phyloP scores from a whole-genome alignment of 2,329 filamentous ascomycete genomes.

The Neurospora crassa region DNA sequence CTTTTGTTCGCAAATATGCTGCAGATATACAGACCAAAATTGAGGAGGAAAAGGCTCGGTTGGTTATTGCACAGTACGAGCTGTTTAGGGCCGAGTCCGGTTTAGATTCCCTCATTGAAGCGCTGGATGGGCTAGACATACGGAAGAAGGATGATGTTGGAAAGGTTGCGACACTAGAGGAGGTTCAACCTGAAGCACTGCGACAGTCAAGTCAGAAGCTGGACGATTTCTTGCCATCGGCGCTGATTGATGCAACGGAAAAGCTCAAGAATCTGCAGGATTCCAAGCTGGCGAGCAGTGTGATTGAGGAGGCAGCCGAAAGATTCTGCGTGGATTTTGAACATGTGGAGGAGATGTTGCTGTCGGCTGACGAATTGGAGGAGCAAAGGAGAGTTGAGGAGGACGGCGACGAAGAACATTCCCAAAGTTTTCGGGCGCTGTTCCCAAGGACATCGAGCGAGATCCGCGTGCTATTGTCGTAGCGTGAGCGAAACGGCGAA shows the following conservation, averaged over 20 bases:
- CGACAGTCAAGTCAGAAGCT: slow-evolving; percentile 61
- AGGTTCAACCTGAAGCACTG: slow-evolving; percentile 53
- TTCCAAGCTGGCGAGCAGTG: slow-evolving; percentile 57
- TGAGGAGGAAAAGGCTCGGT: slow-evolving; percentile 41
- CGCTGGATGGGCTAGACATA: slow-evolving; percentile 32
- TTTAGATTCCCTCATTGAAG: slow-evolving; percentile 52
- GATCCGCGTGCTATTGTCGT: slow-evolving; percentile 49
- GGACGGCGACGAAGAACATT: slow-evolving; percentile 14
- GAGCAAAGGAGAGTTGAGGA: slow-evolving; percentile 15
- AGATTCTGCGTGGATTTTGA: slow-evolving; percentile 81
- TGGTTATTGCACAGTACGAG: slow-evolving; percentile 58
- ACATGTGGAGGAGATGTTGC: slow-evolving; percentile 41
- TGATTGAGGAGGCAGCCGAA: slow-evolving; percentile 76
- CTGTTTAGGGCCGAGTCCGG: slow-evolving; percentile 72
- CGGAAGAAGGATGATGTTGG: slow-evolving; percentile 38
- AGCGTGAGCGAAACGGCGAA: slow-evolving; percentile 5
- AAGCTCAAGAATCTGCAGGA: slow-evolving; percentile 68
- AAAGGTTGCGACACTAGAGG: slow-evolving; percentile 42
- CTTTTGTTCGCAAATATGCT: slow-evolving; percentile 52
- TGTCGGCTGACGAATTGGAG: slow-evolving; percentile 30
- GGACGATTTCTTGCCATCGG: slow-evolving; percentile 86
- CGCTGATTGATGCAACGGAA: slow-evolving; percentile 83
- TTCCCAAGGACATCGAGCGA: slow-evolving; percentile 53
- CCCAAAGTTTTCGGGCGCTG: slow-evolving; percentile 29
- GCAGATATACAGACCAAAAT: slow-evolving; percentile 48